phyloP scores from a whole-genome alignment of 2,329 filamentous ascomycete species.

The Fusarium musae region DNA sequence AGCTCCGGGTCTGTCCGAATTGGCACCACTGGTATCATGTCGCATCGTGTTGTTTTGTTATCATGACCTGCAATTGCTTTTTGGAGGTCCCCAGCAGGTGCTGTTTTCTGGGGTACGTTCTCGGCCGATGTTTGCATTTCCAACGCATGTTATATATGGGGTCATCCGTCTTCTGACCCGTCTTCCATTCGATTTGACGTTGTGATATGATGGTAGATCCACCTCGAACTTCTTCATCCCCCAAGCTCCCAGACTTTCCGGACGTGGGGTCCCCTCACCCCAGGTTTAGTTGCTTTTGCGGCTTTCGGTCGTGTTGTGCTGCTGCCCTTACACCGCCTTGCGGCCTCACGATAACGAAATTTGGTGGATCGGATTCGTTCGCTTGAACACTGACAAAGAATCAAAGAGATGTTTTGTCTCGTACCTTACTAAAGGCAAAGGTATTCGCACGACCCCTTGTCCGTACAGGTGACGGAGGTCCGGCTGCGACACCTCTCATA shows the following conservation, averaged over 20 bases:
- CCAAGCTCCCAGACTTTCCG: slow-evolving; percentile 7
- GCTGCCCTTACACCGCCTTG: slow-evolving; percentile 42
- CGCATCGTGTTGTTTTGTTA: slow-evolving; percentile 34
- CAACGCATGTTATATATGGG: slow-evolving; percentile 29
- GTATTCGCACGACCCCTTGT: slow-evolving; percentile 52
- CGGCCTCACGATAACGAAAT: slow-evolving; percentile 30
- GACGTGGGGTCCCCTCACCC: slow-evolving; percentile 37
- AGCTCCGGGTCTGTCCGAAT: slow-evolving; percentile 44
- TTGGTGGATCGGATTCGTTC: slow-evolving; percentile 39
- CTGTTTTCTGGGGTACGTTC: slow-evolving; percentile 9
- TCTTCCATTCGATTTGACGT: slow-evolving; percentile 17
- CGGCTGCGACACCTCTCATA: slow-evolving; percentile 52
- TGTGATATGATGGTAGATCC: slow-evolving; percentile 8
- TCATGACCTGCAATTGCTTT: slow-evolving; percentile 7
- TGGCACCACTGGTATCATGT: slow-evolving; percentile 42
- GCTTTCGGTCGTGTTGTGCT: neutral
- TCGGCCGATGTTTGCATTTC: slow-evolving; percentile 43
- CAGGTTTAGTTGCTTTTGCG: slow-evolving; percentile 20
- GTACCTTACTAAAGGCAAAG: slow-evolving; percentile 56
- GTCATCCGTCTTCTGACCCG: slow-evolving; percentile 28
- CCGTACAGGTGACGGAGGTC: slow-evolving; percentile 47
- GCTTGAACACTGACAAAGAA: slow-evolving; percentile 29
- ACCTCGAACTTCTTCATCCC: neutral
- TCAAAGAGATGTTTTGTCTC: slow-evolving; percentile 20
- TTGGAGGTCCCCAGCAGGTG: slow-evolving; percentile 9